Evolutionary conservation across 2,329 filamentous ascomycete genomes (phyloP).

Genomic region (Fusarium siculi): DNA sequence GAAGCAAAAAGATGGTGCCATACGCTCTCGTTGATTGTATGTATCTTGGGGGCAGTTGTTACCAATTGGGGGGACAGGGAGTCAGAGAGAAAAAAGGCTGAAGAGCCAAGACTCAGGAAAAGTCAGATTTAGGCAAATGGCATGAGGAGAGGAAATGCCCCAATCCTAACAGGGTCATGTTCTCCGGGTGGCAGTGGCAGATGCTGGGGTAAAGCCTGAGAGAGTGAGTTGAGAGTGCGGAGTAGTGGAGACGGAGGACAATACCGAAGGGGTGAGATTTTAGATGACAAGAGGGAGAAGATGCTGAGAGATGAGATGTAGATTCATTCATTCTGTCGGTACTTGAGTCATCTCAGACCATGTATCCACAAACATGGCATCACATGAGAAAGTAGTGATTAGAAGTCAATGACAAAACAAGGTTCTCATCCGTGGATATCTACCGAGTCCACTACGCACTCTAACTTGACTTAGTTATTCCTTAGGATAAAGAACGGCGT

Average conservation of each 20-base stretch:
- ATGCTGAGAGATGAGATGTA: slow-evolving; percentile 14
- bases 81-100: neutral
- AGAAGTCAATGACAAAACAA: neutral
- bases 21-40: neutral
- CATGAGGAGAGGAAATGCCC: neutral
- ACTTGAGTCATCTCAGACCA: slow-evolving; percentile 35
- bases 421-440: neutral
- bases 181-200: neutral
- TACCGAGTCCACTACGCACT: neutral
- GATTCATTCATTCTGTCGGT: slow-evolving; percentile 6
- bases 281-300: slow-evolving; percentile 1
- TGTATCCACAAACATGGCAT: slow-evolving; percentile 15
- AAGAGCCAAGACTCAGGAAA: slow-evolving; percentile 18
- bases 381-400: neutral
- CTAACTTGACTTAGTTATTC: neutral
- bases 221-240: slow-evolving; percentile 26
- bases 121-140: neutral
- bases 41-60: neutral
- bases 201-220: slow-evolving; percentile 12
- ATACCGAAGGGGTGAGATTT: slow-evolving; percentile 26
- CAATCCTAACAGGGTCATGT: slow-evolving; percentile 3
- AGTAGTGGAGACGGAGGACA: slow-evolving; percentile 36
- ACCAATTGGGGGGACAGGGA: slow-evolving; percentile 1
- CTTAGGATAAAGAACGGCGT: neutral
- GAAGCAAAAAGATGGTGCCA: slow-evolving; percentile 15